Percentiles rank a stretch among this genome's conserved stretches.
These are phyloP conservation scores for Sanghuangporus sanghuang DNA, from an alignment of 1,284 basidiomycete species.

Conservation along the genomic window DNA sequence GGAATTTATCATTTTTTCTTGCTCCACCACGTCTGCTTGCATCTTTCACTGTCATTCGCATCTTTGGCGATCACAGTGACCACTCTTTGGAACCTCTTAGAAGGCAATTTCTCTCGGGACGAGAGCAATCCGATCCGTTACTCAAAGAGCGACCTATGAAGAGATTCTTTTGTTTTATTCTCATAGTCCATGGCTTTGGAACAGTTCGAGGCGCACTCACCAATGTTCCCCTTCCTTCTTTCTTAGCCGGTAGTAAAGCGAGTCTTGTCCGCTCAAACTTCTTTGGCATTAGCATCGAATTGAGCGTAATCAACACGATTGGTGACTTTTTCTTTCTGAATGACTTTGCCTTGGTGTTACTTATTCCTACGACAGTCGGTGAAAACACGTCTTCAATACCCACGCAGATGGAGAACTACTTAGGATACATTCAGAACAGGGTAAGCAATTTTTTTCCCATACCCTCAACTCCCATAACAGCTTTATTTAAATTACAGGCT, in stretches of 20 bases:
- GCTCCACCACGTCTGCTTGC: no score
- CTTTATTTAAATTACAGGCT: conserved; percentile 21
- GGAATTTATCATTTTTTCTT: no score
- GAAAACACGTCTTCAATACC: conserved; percentile 35
- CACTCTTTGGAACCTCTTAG: no score
- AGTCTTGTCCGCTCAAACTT: conserved; percentile 33
- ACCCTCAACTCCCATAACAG: background rate
- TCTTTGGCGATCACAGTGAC: no score
- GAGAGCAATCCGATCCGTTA: background rate
- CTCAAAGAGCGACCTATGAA: background rate
- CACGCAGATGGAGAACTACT: conserved; percentile 33
- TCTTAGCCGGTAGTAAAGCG: conserved; percentile 17
- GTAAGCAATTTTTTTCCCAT: background rate
- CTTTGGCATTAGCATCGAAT: conserved; percentile 38
- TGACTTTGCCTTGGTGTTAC: background rate
- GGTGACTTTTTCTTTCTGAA: conserved; percentile 23
- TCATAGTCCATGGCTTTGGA: background rate
- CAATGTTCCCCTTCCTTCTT: conserved; percentile 1
- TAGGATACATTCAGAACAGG: conserved; percentile 30
- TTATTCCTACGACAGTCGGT: conserved; percentile 29
- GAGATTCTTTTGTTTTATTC: background rate
- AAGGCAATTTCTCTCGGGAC: no score
- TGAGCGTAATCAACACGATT: conserved; percentile 36
- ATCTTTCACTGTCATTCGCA: no score
- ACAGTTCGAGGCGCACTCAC: background rate